Percentiles rank a stretch among this genome's conserved stretches.
Evolutionary conservation across 2,329 filamentous ascomycete species (phyloP).

Genomic region (Zasmidium citrigriseum): DNA sequence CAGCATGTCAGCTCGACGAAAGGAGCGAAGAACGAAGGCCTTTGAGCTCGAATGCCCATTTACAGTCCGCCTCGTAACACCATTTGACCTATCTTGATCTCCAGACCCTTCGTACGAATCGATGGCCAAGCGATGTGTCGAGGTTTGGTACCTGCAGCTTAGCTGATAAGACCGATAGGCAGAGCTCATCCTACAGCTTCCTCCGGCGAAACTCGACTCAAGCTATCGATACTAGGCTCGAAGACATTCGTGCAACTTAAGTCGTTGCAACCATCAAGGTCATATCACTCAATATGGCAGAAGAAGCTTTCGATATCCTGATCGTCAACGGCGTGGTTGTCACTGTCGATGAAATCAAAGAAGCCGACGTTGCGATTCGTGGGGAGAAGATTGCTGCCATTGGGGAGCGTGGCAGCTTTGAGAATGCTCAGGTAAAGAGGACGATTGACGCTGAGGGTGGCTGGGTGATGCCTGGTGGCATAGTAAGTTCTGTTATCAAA

Average conservation of each 20-base stretch:
- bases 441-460: constrained; percentile 47
- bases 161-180: constrained; percentile 10
- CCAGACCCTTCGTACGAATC: neutral
- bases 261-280: neutral
- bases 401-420: constrained; percentile 35
- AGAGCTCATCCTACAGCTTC: neutral
- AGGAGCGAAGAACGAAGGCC: too few relatives aligned
- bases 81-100: neutral
- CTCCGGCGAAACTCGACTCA: constrained; percentile 1
- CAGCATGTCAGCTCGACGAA: too few relatives aligned
- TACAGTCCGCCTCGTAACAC: too few relatives aligned
- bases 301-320: constrained; percentile 36
- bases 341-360: constrained; percentile 39
- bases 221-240: neutral
- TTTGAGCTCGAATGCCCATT: too few relatives aligned
- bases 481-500: neutral
- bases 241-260: too few relatives aligned
- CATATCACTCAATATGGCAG: constrained; percentile 1
- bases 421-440: constrained; percentile 31
- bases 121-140: neutral
- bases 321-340: constrained; percentile 47
- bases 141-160: constrained; percentile 5
- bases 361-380: constrained; percentile 47
- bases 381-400: constrained; percentile 43
- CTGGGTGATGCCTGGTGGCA: constrained; percentile 44